Base-by-base conservation (phyloP, 345 rosid species). In the Euclidium syriacum region DNA sequence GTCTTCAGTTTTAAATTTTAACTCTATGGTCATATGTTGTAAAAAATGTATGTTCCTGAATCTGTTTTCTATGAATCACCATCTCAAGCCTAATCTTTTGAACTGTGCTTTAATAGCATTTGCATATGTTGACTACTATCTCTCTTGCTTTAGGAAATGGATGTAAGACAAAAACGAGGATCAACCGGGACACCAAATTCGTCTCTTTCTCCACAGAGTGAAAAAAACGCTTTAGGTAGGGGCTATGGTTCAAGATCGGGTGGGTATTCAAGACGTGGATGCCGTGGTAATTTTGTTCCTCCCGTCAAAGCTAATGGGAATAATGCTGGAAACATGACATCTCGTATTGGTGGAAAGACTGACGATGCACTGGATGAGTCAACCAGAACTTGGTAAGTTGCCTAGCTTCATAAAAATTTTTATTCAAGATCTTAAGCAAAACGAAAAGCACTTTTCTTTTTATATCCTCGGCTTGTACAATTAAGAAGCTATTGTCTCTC, bases 261-360 rank as follows among this genome's bases (percentile, higher is more conserved):
- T 42, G 88, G 97, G 48, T 53, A 70, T 70, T 49, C 77, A 67
- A 80, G 95, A 52, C 85, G 88, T 39, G 96, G 96, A 47, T 59
- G 74, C 61, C 90, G 92, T 44, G 90, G 96, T 41, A 90, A 74
- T 74, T 94, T 94, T 77, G 78, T 94, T 60, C 96, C 99, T 39
- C 96, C 96, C 11, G 81, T 90, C 75, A 90, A 64, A 80, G 73
- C 90, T 16, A 84, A 83, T 68, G 95, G 94, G 63, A 71, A 73
- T 53, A 78, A 52, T 69, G 47, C 33, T 50, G 97, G 96, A 61
- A 90, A 77, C 72, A 71, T 70, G 79, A 85, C 81, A 29, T 73
- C 99, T 64, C 76, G 87, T 58, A 67, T 55, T 63, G 65, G 70
- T 61, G 97, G 88, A 79, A 90, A 83, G 83, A 72, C 76, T 62